These are phyloP conservation scores for Eucalyptus dawsonii DNA, from an alignment of 345 rosid species.

Conservation along the genomic window DNA sequence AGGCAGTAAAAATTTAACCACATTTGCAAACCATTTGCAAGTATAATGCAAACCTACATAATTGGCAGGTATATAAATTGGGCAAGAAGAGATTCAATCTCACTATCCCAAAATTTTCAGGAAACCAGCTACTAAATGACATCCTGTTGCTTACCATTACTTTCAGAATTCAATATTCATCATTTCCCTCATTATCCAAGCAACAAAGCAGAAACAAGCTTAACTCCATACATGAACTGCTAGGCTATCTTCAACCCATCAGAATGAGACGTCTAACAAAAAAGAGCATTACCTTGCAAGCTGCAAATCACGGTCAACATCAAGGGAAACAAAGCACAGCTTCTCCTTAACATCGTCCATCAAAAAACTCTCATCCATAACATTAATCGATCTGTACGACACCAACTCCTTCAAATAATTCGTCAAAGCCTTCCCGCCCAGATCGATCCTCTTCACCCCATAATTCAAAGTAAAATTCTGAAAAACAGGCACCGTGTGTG, in stretches of 20 bases:
- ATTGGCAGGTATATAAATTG: not conserved
- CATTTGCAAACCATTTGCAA: not conserved
- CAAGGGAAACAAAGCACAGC: constrained; percentile 83
- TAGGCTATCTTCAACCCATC: not conserved
- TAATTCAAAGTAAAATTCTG: constrained; percentile 62
- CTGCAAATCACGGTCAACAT: constrained; percentile 54
- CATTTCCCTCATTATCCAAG: not conserved
- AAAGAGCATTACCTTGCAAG: constrained; percentile 28
- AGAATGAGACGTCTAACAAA: not conserved
- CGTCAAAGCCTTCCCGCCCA: constrained; percentile 91
- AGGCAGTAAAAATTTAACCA: not conserved
- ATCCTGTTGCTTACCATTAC: not conserved
- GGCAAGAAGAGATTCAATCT: not conserved
- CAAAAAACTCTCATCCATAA: constrained; percentile 74
- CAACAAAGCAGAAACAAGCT: not conserved
- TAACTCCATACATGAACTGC: not conserved
- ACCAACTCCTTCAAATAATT: constrained; percentile 84
- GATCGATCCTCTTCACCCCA: constrained; percentile 71
- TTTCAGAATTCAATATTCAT: not conserved
- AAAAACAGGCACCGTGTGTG: constrained; percentile 76
- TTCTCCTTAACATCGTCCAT: constrained; percentile 95
- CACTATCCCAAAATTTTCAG: not conserved
- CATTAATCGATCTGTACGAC: constrained; percentile 68
- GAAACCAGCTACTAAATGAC: not conserved
- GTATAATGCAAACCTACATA: not conserved